Conservation (phyloP, 768 basidiomycete species). For the Gautieria morchelliformis region DNA sequence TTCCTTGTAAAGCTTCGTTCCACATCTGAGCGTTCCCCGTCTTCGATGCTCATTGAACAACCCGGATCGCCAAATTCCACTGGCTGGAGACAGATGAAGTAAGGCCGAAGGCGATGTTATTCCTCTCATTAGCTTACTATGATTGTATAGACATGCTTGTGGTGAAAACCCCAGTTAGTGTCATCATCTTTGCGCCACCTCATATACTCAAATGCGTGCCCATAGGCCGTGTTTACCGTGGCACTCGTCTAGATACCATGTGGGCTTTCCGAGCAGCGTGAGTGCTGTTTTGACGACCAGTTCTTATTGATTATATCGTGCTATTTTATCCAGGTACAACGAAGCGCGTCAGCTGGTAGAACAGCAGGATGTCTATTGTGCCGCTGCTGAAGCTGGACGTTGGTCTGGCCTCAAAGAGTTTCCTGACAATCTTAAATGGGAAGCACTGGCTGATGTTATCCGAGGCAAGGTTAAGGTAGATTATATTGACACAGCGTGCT, state of each 20-base stretch:
- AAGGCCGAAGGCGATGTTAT: constrained; percentile 12
- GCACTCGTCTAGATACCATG: constrained; percentile 51
- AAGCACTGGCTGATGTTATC: constrained; percentile 23
- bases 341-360: constrained; percentile 57
- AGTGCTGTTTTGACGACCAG: constrained; percentile 11
- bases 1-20: constrained; percentile 71
- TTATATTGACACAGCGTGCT: not conserved
- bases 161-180: constrained; percentile 17
- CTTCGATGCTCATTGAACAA: constrained; percentile 68
- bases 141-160: constrained; percentile 19
- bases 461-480: constrained; percentile 30
- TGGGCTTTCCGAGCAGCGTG: constrained; percentile 64
- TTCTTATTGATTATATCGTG: not conserved
- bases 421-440: constrained; percentile 24
- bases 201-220: constrained; percentile 39
- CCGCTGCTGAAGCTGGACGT: constrained; percentile 34
- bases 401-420: constrained; percentile 46
- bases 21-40: constrained; percentile 59
- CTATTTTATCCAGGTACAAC: constrained; percentile 35
- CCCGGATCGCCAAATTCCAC: constrained; percentile 40
- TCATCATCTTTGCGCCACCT: constrained; percentile 27
- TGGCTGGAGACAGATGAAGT: constrained; percentile 77
- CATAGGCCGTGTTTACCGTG: constrained; percentile 22
- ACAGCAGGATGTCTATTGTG: constrained; percentile 60
- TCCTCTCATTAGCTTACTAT: not conserved